Percentiles rank a stretch among this genome's conserved stretches.
Conservation (phyloP, 2,329 filamentous ascomycete species). For the Monilinia fructigena region DNA sequence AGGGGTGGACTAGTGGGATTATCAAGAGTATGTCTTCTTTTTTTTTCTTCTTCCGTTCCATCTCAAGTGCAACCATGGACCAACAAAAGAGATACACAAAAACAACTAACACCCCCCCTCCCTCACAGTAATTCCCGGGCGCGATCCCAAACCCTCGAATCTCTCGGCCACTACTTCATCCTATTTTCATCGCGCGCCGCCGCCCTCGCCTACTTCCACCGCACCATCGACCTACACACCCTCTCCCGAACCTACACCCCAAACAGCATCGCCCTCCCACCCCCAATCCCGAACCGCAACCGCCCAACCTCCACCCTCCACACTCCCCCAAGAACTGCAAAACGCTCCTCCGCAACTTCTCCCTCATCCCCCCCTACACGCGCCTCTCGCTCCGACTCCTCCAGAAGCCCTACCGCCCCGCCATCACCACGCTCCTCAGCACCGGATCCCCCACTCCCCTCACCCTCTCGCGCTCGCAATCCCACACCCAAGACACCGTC, state of each 20-base stretch:
- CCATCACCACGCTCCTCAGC: constrained; percentile 40
- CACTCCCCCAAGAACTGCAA: constrained; percentile 47
- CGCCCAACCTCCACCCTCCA: constrained; percentile 38
- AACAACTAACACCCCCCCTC: constrained; percentile 31
- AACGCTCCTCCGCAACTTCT: constrained; percentile 49
- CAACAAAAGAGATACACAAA: background rate
- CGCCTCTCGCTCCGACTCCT: constrained; percentile 41
- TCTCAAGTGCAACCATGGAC: too few species aligned
- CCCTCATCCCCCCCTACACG: constrained; percentile 47
- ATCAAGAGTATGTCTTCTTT: constrained; percentile 49
- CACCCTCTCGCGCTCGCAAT: constrained; percentile 17
- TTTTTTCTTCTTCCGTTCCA: background rate
- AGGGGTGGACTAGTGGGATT: constrained; percentile 65
- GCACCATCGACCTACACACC: constrained; percentile 52
- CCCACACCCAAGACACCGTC: constrained; percentile 4
- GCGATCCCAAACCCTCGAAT: constrained; percentile 61
- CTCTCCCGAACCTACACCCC: constrained; percentile 45
- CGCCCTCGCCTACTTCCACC: constrained; percentile 60
- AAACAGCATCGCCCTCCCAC: constrained; percentile 41
- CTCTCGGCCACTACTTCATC: constrained; percentile 65
- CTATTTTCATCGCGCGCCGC: constrained; percentile 62
- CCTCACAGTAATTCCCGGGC: constrained; percentile 56
- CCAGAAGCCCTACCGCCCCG: constrained; percentile 40
- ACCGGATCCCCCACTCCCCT: constrained; percentile 38
- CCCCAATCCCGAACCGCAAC: constrained; percentile 33